Percentiles rank a stretch among this genome's conserved stretches.
Evolutionary conservation across 2,329 filamentous ascomycete genomes (phyloP).

Genomic region (Monilinia polystroma): DNA sequence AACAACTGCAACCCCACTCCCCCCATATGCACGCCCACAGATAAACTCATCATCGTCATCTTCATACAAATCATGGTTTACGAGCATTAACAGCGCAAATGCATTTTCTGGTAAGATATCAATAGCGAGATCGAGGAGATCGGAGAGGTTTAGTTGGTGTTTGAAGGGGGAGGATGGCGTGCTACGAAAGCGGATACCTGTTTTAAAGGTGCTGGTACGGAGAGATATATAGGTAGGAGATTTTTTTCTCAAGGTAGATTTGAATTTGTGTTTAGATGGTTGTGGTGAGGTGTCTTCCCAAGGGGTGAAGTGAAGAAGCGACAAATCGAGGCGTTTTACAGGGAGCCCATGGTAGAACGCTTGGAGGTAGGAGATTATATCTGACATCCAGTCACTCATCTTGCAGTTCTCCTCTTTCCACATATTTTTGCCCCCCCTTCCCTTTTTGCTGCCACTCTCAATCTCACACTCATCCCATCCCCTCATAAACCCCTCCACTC

Average conservation of each 20-base stretch:
- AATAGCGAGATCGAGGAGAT: constrained; percentile 36
- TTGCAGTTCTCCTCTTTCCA: neutral
- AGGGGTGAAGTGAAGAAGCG: constrained; percentile 26
- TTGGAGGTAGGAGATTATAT: constrained; percentile 32
- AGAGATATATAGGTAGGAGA: constrained; percentile 10
- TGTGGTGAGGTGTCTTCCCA: constrained; percentile 21
- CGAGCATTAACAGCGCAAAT: constrained; percentile 34
- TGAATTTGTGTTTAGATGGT: constrained; percentile 1
- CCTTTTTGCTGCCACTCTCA: constrained; percentile 23
- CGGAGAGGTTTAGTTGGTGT: constrained; percentile 36
- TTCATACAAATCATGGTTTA: constrained; percentile 38
- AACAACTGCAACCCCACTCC: constrained; percentile 60
- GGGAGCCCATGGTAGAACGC: constrained; percentile 36
- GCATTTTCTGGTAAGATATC: constrained; percentile 34
- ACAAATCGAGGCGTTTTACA: constrained; percentile 30
- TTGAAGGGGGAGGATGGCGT: constrained; percentile 28
- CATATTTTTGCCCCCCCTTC: constrained; percentile 12
- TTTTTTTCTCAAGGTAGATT: neutral
- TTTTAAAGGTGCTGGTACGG: constrained; percentile 19
- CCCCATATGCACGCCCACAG: constrained; percentile 65
- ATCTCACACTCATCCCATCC: constrained; percentile 22
- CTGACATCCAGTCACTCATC: neutral
- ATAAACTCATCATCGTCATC: constrained; percentile 61
- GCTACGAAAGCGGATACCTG: constrained; percentile 31
- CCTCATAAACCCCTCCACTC: constrained; percentile 24